Evolutionary conservation across 2,329 filamentous ascomycete genomes (phyloP).

Genomic region (Aspergillus luchuensis): DNA sequence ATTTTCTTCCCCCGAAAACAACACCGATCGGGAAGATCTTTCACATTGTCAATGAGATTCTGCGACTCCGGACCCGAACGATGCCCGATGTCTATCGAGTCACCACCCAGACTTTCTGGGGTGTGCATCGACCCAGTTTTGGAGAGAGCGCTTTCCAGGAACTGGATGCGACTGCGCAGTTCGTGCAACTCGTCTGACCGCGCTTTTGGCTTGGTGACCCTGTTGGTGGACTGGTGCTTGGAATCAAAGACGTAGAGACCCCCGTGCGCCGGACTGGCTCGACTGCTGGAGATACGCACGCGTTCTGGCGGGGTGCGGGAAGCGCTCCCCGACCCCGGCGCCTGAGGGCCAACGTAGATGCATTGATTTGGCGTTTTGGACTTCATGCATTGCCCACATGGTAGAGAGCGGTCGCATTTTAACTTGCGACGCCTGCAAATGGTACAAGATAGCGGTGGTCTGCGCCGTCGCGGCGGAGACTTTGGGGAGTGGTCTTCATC

Average conservation of each 20-base stretch:
- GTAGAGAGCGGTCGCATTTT: conserved; percentile 73
- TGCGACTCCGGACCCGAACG: conserved; percentile 18
- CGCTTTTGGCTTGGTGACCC: conserved; percentile 27
- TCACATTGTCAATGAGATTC: conserved; percentile 31
- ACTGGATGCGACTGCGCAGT: conserved; percentile 30
- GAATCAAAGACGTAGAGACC: conserved; percentile 40
- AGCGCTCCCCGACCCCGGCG: conserved; percentile 9
- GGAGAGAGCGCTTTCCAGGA: conserved; percentile 31
- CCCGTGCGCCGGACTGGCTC: conserved; percentile 19
- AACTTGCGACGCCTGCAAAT: conserved; percentile 75
- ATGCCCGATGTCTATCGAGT: conserved; percentile 16
- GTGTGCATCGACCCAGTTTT: conserved; percentile 26
- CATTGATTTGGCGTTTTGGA: conserved; percentile 56
- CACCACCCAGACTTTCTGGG: conserved; percentile 28
- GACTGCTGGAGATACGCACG: conserved; percentile 11
- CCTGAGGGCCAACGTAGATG: conserved; percentile 48
- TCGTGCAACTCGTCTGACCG: conserved; percentile 34
- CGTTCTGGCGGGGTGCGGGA: conserved; percentile 11
- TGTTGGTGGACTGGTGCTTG: conserved; percentile 26
- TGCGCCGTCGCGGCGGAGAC: conserved; percentile 54
- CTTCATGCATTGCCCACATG: conserved; percentile 65
- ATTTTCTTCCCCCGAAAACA: conserved; percentile 36
- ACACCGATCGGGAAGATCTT: conserved; percentile 27
- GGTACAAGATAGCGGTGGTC: conserved; percentile 67
- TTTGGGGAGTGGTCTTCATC: conserved; percentile 14